A percentile compares a stretch with the other conserved stretches of the same genome.
Conservation (phyloP, 768 basidiomycete species). For the Phlegmacium glaucopus region DNA sequence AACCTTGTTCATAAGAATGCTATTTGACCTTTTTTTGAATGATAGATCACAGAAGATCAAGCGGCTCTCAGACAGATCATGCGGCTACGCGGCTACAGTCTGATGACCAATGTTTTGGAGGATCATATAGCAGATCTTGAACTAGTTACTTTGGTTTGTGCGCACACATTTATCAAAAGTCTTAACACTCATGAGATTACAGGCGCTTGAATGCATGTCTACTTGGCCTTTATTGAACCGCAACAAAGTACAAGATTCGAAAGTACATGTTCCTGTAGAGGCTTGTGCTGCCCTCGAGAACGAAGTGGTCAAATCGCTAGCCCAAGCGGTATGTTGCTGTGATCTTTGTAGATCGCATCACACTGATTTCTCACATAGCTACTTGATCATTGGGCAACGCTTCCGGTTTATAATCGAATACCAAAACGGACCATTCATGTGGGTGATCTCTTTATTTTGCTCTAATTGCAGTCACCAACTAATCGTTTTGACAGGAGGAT, state of each 20-base stretch:
- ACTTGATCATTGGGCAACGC: conserved; percentile 72
- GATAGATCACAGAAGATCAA: conserved; percentile 81
- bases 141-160: conserved; percentile 63
- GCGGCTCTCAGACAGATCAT: conserved; percentile 79
- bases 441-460: neutral
- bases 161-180: neutral
- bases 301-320: conserved; percentile 50
- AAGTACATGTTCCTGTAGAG: conserved; percentile 62
- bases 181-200: neutral
- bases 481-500: neutral
- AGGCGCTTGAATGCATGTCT: conserved; percentile 66
- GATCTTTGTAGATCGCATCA: neutral
- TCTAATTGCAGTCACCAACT: neutral
- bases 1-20: neutral
- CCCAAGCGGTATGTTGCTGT: conserved; percentile 54
- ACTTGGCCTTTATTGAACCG: conserved; percentile 81
- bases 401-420: conserved; percentile 83
- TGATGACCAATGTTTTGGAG: conserved; percentile 86
- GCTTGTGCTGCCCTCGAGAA: conserved; percentile 51
- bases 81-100: conserved; percentile 88
- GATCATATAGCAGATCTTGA: conserved; percentile 73
- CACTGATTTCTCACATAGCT: conserved; percentile 42
- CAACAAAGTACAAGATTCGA: conserved; percentile 87
- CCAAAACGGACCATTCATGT: conserved; percentile 57
- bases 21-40: neutral